Base-by-base conservation (phyloP, 805 yeast genomes). In the Nakazawaea ernobii region DNA sequence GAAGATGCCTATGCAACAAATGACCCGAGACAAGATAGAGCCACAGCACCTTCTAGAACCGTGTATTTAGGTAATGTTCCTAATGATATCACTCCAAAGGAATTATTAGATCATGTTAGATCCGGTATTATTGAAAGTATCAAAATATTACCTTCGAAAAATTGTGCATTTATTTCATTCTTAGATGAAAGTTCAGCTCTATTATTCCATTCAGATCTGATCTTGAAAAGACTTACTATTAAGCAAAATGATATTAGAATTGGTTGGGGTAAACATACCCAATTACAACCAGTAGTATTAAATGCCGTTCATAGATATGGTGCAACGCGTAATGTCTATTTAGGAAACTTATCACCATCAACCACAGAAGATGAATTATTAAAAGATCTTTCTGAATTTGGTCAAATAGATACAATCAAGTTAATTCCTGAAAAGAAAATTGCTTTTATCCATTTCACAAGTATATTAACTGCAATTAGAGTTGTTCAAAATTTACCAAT, bases 41-140 rank as follows among this genome's bases (percentile, higher is more conserved):
- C 69, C 30, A 46, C 64, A 36, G 84, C 85, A 2, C 86, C 86
- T 35, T 83, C 90, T 17, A 79, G 97, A 62, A 89, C 97, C 0
- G 95, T 92, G 8, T 88, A 89, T 60, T 70, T 92, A 57, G 97
- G 97, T 13, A 89, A 88, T 60, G 76, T 92, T 35, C 97, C 98
- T 1, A 66, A 75, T n/a, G 86, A 84, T 51, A 74, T 90, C 49
- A 79, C 90, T 15, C 80, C 92, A 5, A 81, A 85, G 56, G 96
- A 88, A 58, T 67, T 94, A 43, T 73, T 92, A 59, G 91, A 91
- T 61, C 95, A 89, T 63, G 96, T 91, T 29, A 79, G 96, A 56
- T 84, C 95, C 30, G 98, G 97, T 30, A 82, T 88, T 27, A 80
- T 91, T 47, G 97, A 91, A 68, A 80, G 78, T 46, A 80, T 88